A percentile compares a stretch with the other conserved stretches of the same genome.
Evolutionary conservation across 116 monocot species (phyloP).

Genomic region (Zostera marina): DNA sequence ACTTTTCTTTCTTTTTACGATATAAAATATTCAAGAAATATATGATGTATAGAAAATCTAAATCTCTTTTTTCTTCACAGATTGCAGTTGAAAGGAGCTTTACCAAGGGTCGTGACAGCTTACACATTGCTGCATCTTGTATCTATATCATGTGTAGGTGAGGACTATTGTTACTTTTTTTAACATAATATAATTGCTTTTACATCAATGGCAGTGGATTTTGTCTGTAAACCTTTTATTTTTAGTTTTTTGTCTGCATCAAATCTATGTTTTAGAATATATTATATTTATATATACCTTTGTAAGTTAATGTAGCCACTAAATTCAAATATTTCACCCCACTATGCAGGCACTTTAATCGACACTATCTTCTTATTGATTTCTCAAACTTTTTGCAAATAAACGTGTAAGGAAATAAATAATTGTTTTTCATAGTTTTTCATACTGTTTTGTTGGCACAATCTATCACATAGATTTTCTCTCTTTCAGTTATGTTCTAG

Average conservation of each 20-base stretch:
- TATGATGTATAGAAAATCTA: not conserved
- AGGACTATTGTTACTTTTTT: not conserved
- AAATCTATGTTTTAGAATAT: not conserved
- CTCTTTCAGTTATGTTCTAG: slow-evolving; percentile 85
- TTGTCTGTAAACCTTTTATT: not conserved
- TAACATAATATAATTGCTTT: not conserved
- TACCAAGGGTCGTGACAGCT: slow-evolving; percentile 57
- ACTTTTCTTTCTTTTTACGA: not conserved
- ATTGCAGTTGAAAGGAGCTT: slow-evolving; percentile 73
- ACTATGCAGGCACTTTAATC: slow-evolving; percentile 29
- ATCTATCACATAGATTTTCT: slow-evolving; percentile 8
- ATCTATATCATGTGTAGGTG: slow-evolving; percentile 79
- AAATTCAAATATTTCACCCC: not conserved
- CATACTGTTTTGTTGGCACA: not conserved
- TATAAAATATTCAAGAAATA: not conserved
- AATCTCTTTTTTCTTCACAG: slow-evolving; percentile 19
- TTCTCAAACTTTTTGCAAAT: slow-evolving; percentile 72
- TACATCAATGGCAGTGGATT: too few relatives aligned
- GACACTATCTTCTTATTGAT: slow-evolving; percentile 81
- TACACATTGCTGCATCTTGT: slow-evolving; percentile 88
- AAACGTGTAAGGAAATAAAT: slow-evolving; percentile 55
- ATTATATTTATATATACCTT: not conserved
- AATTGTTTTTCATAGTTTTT: not conserved
- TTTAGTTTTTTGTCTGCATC: not conserved
- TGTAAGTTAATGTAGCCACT: not conserved